Evolutionary conservation across 1,284 basidiomycete species (phyloP), one percentile per base, ranked within the genome.

Genomic region (Thelephora terrestris): DNA sequence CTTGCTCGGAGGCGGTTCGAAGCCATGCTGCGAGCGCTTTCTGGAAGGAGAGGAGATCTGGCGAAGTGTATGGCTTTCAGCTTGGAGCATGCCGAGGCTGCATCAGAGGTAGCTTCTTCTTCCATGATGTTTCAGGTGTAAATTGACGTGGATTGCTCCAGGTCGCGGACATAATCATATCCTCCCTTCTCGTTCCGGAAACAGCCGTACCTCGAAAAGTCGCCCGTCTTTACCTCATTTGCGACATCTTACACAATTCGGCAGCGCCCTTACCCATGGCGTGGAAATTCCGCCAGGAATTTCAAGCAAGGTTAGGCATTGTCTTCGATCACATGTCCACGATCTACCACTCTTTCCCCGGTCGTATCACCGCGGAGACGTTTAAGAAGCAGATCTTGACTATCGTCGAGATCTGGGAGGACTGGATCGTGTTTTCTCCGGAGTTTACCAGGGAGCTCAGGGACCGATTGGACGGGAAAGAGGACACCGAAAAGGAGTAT

Each of bases 181-280:
- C 83, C 34, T 91, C 92, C 3, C 69, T 96, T 4, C 71, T 87
- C 24, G 81, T 95, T 12, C 88, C 92, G 50, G 72, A 78, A 16
- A 99, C 96, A 0, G 85, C 96, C 0, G 86, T 99, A 10, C 94
- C 96, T 34, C 82, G 94, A 54, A 99, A 99, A 64, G 79, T 99
- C 44, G 91, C 96, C 5, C 82, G 96, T 7, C 78, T 99, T 23
- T 85, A 97, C 67, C 78, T 97, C 43, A 89, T 99, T 47, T 97
- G 93, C 58, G 96, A 99, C 61, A 96, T 99, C 53, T 75, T 99
- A 24, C 93, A 98, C 70, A 99, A 99, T 63, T 92, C 91, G 2
- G 93, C 91, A 35, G 85, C 85, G 4, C 71, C 90, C 3, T 75
- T 93, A 7, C 85, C 89, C 2, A 89, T 85, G 64, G 91, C 91